Percentiles rank a stretch among this genome's conserved stretches.
phyloP scores from a whole-genome alignment of 371 early-diverging fungal genomes.

The Mucor irregularis region DNA sequence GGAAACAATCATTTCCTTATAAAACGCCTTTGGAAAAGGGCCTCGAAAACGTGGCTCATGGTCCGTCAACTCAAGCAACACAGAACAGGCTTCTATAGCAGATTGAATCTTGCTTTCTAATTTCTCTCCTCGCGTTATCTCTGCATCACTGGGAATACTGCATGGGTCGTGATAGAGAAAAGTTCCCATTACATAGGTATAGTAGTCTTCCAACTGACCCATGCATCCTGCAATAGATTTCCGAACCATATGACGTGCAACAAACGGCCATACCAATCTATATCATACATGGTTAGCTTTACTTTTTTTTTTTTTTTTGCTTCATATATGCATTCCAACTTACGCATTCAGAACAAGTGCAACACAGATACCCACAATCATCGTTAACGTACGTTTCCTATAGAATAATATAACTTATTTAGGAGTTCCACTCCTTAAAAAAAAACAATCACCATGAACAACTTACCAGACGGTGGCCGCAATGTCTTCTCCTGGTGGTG shows the following conservation, averaged over 20 bases:
- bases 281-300: not conserved
- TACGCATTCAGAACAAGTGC: constrained; percentile 55
- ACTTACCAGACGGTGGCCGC: constrained; percentile 45
- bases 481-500: constrained; percentile 35
- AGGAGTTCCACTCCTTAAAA: not conserved
- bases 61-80: constrained; percentile 54
- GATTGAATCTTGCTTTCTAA: constrained; percentile 43
- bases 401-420: not conserved
- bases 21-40: constrained; percentile 59
- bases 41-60: constrained; percentile 63
- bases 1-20: constrained; percentile 55
- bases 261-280: constrained; percentile 62
- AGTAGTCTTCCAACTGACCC: constrained; percentile 45
- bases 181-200: constrained; percentile 43
- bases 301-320: not conserved
- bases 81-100: constrained; percentile 38
- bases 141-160: constrained; percentile 22
- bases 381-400: constrained; percentile 54
- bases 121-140: constrained; percentile 37
- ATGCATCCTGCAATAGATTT: constrained; percentile 47
- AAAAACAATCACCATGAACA: not conserved
- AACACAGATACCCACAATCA: constrained; percentile 58
- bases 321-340: not conserved
- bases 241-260: constrained; percentile 59
- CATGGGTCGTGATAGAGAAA: constrained; percentile 37